phyloP scores from a whole-genome alignment of 2,329 filamentous ascomycete species.

The Claviceps maximensis region DNA sequence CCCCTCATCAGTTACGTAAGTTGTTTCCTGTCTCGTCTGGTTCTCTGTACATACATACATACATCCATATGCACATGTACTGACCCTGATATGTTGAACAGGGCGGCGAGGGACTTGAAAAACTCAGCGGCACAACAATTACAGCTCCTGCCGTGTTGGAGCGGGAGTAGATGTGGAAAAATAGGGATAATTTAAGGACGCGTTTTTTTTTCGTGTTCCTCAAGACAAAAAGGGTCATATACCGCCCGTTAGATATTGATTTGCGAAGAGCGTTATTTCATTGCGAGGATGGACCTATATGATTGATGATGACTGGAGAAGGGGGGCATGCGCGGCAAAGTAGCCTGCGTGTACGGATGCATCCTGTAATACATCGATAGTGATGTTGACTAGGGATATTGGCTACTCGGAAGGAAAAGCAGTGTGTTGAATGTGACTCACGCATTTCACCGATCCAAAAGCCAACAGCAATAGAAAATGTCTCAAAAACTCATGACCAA shows the following conservation, averaged over 20 bases:
- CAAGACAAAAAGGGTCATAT: too few relatives aligned
- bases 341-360: neutral
- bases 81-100: slow-evolving; percentile 15
- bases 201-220: too few relatives aligned
- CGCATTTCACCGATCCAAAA: too few relatives aligned
- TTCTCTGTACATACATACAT: neutral
- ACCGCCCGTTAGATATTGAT: too few relatives aligned
- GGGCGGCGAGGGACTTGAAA: slow-evolving; percentile 51
- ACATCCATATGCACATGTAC: neutral
- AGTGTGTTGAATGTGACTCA: too few relatives aligned
- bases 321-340: too few relatives aligned
- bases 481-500: too few relatives aligned
- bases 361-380: too few relatives aligned
- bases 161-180: slow-evolving; percentile 19
- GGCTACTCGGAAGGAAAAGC: too few relatives aligned
- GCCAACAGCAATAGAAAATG: too few relatives aligned
- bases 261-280: neutral
- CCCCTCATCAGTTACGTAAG: slow-evolving; percentile 92
- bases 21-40: slow-evolving; percentile 15
- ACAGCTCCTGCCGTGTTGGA: slow-evolving; percentile 40
- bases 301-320: neutral
- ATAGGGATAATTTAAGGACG: too few relatives aligned
- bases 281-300: neutral
- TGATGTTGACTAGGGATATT: too few relatives aligned
- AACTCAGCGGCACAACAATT: slow-evolving; percentile 38